phyloP scores from a whole-genome alignment of 495 filamentous ascomycete genomes.

The Elasticomyces elasticus region DNA sequence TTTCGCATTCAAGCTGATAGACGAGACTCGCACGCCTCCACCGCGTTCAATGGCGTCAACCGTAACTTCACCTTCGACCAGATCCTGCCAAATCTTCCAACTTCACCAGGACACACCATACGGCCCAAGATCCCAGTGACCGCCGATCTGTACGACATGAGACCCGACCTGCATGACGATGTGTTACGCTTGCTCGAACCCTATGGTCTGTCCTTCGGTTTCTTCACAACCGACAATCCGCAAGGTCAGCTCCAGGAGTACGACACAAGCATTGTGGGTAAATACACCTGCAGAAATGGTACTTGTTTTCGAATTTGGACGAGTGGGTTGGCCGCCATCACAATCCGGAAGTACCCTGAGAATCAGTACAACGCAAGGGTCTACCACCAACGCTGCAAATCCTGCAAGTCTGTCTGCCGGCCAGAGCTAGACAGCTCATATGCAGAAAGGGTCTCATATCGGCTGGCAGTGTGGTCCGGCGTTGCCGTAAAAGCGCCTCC shows the following conservation, averaged over 20 bases:
- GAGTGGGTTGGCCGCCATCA: slow-evolving; percentile 37
- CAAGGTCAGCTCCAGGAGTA: slow-evolving; percentile 15
- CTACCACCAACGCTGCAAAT: slow-evolving; percentile 37
- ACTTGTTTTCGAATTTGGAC: slow-evolving; percentile 30
- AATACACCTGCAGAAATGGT: slow-evolving; percentile 28
- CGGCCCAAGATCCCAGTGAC: no score
- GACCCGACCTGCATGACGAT: neutral
- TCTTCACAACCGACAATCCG: neutral
- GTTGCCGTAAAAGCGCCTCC: slow-evolving; percentile 29
- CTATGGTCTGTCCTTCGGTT: neutral
- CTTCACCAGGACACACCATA: no score
- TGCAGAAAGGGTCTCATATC: slow-evolving; percentile 41
- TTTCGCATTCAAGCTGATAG: no score
- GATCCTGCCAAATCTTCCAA: no score
- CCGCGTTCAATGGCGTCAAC: no score
- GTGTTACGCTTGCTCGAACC: neutral
- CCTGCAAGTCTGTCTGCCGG: slow-evolving; percentile 28
- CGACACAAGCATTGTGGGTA: slow-evolving; percentile 29
- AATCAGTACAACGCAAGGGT: slow-evolving; percentile 38
- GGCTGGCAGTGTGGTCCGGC: slow-evolving; percentile 42
- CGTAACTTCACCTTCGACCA: no score
- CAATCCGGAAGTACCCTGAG: slow-evolving; percentile 37
- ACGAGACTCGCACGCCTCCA: no score
- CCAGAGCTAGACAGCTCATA: slow-evolving; percentile 37
- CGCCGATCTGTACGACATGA: no score